Base-by-base conservation (phyloP, 495 filamentous ascomycete species). In the Penicillium macrosclerotiorum region DNA sequence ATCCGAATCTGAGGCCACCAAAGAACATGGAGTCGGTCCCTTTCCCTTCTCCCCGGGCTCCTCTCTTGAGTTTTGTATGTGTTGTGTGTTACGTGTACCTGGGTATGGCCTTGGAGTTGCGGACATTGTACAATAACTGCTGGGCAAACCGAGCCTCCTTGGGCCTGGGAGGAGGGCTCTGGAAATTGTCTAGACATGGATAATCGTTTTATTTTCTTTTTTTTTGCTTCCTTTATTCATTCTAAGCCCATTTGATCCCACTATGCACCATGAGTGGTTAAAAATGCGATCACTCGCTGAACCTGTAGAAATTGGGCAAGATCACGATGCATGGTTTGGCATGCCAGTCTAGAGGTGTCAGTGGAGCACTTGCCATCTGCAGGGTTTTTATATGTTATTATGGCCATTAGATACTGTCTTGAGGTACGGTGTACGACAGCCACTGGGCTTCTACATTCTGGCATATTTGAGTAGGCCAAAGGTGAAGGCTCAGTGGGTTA, bases 51-150 rank as follows among this genome's bases (percentile, higher is more conserved):
- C 24, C 36, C 31, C 31, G 42, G 31, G 44, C 52, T 53, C 50
- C 51, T 38, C 20, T n/a, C n/a, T n/a, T 24, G 36, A 13, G 22
- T 25, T 25, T 19, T 38, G 36, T 38, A 24, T 38, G 36, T 8
- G 36, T n/a, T n/a, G n/a, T n/a, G n/a, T n/a, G n/a, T n/a, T n/a
- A n/a, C n/a, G n/a, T n/a, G n/a, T n/a, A n/a, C n/a, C 40, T 52
- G 18, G 39, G 22, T 40, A 41, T 51, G 57, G 49, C 50, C 60
- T 62, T 61, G 65, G 65, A 64, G 65, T 70, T 69, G 32, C 35
- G 51, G 51, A 57, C 52, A 46, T 51, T 61, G 62, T 56, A 68
- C 57, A 62, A 71, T 67, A 69, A 60, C 53, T 52, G 59, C 47
- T 53, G 51, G 54, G 49, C 42, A 24, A 44, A 32, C 22, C 11